A percentile compares a stretch with the other conserved stretches of the same genome.
phyloP scores from a whole-genome alignment of 164 flowering plant species.

The Cinnamomum micranthum region DNA sequence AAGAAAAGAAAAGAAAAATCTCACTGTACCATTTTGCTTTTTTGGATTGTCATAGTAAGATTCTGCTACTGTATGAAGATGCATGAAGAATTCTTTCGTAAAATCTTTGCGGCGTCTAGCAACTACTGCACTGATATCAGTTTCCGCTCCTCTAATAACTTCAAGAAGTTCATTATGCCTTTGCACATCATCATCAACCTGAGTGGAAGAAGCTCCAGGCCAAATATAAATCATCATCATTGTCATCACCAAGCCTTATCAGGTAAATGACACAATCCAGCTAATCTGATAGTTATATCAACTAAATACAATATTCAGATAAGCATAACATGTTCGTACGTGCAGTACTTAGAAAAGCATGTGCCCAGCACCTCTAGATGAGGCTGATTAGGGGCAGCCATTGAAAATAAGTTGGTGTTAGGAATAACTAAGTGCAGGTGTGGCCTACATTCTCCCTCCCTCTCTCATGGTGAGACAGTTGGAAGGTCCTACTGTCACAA shows the following conservation, averaged over 20 bases:
- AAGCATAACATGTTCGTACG: too few species aligned
- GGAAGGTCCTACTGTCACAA: too few species aligned
- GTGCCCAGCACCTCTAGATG: too few species aligned
- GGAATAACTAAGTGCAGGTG: too few species aligned
- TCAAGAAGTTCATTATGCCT: slow-evolving; percentile 83
- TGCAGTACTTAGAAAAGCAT: too few species aligned
- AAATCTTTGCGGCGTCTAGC: slow-evolving; percentile 85
- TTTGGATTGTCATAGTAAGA: slow-evolving; percentile 65
- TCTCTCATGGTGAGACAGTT: too few species aligned
- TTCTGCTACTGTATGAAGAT: slow-evolving; percentile 69
- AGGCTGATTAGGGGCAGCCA: too few species aligned
- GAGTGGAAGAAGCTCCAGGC: slow-evolving; percentile 2
- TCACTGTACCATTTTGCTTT: slow-evolving; percentile 67
- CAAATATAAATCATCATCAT: slow-evolving; percentile 4
- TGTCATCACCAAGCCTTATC: background rate
- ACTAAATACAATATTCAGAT: too few species aligned
- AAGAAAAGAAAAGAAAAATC: background rate
- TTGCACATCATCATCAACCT: slow-evolving; percentile 89
- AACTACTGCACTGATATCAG: slow-evolving; percentile 59
- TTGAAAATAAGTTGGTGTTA: too few species aligned
- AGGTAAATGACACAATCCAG: too few species aligned
- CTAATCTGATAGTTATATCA: too few species aligned
- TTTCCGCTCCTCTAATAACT: slow-evolving; percentile 38
- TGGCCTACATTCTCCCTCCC: too few species aligned
- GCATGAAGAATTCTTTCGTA: slow-evolving; percentile 83